Base-by-base conservation (phyloP, 2,329 filamentous ascomycete species). In the Grosmannia serpens region DNA sequence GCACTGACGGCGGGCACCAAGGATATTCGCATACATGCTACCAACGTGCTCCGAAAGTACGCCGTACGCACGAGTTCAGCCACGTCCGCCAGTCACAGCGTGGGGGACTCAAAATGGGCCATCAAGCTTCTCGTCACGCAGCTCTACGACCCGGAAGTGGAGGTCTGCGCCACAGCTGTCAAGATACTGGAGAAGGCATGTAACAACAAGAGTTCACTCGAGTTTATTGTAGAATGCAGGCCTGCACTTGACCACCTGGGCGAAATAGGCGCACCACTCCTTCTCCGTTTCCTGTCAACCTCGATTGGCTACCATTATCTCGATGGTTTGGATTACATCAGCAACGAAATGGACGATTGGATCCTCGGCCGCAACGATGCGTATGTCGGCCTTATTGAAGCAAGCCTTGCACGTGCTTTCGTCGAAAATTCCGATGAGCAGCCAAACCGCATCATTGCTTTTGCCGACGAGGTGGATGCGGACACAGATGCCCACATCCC, bases 311-410 rank as follows among this genome's bases (percentile, higher is more conserved):
- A 99, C 68, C 91, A 97, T 71, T 99, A 99, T 71, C 79, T 99
- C 7, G 91, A 97, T 68, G 94, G 91, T 0, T 77, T 99, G 50
- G 95, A 99, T 74, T 99, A 99, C 69, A 99, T 99, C 71, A 96
- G 91, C 62, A 94, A 95, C 69, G 95, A 99, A 70, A 99, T 99
- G 94, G 94, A 99, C 65, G 95, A 99, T 73, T 99, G 94, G 94
- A 99, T 97, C 68, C 78, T 99, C 33, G 94, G 94, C 17, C 85
- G 94, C 51, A 99, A 99, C 68, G 92, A 99, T 70, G 87, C 85
- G n/a, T 99, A 99, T 65, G 94, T 99, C 55, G 82, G 85, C 44
- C 82, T 97, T 47, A 92, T 99, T 47, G 94, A 99, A 71, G 94
- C 95, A n/a, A 95, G 91, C 58, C 79, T 99, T 56, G 90, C 61